Conservation (phyloP, 441 rosid species). For the Pelargonium cotyledonis region DNA sequence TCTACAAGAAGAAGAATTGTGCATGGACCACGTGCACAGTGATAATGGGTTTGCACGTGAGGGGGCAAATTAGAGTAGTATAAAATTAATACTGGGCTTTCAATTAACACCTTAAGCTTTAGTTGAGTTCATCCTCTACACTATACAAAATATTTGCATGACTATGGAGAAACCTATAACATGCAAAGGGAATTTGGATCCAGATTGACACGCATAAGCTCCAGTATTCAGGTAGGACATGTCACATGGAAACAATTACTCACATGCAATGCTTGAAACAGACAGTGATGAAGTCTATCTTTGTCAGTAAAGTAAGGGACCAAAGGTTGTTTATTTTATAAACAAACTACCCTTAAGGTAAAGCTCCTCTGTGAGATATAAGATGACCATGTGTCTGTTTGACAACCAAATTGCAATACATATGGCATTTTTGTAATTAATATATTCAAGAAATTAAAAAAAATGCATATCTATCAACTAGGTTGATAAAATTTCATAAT, state of each 20-base stretch:
- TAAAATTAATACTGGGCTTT: neutral
- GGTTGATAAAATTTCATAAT: neutral
- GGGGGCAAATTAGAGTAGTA: no score
- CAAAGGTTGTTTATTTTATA: neutral
- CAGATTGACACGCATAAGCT: neutral
- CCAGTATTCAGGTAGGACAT: neutral
- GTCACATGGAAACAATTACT: neutral
- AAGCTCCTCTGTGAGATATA: neutral
- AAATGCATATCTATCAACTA: neutral
- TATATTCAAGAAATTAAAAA: conserved; percentile 4
- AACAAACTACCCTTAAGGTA: neutral
- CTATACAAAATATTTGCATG: neutral
- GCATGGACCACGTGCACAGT: no score
- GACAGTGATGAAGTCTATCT: no score
- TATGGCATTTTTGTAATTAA: neutral
- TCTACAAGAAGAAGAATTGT: no score
- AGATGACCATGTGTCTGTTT: neutral
- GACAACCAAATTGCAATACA: neutral
- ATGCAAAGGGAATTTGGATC: neutral
- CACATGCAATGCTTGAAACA: neutral
- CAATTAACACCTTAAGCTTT: no score
- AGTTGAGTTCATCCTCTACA: no score
- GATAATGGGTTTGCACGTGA: no score
- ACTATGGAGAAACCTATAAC: neutral
- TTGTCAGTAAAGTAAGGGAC: neutral